Base-by-base conservation (phyloP, 768 basidiomycete species). In the Guyanaporus albipodus region DNA sequence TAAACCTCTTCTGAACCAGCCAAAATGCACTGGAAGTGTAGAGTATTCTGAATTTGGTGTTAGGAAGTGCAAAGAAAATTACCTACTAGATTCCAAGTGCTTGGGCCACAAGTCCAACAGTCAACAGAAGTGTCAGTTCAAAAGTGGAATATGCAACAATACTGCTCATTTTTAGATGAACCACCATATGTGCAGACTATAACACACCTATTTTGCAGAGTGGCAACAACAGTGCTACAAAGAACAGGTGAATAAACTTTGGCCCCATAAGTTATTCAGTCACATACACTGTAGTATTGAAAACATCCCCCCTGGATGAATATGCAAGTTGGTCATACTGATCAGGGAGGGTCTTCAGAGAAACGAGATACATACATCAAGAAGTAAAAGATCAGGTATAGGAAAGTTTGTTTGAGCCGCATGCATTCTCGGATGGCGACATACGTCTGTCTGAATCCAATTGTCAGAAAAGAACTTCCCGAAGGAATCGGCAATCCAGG, bases 381-480 rank as follows among this genome's bases (percentile, higher is more conserved):
- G 63, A 87, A 87, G 63, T 85, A 87, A 54, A 86, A 85, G 6
- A 85, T 69, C 2, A 87, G 74, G 58, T 87, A 87, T 26, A 85
- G 58, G 58, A 86, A 87, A 0, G 83, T 87, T 54, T 87, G 85
- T 55, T 83, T 86, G 44, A 86, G 68, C 31, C 73, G 74, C 66
- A 82, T 63, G 56, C 85, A 85, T 61, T 87, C 82, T 26, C 73
- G 67, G 18, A 85, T 63, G 6, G 83, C 83, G 18, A 76, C 70
- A 52, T 78, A 79, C 4, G 78, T 75, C 60, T 87, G 85, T 56
- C 76, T 79, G 62, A 85, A 80, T 6, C 86, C 86, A 35, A 87
- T 73, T 1, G 80, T 83, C 38, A 79, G 57, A 24, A 84, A 66
- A 4, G 70, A 77, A 8, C 76, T 75, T 22, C 77, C 74, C 1